Evolutionary conservation across 2,329 filamentous ascomycete species (phyloP), one percentile per base, ranked within the genome.

Genomic region (Penicillium sp.): DNA sequence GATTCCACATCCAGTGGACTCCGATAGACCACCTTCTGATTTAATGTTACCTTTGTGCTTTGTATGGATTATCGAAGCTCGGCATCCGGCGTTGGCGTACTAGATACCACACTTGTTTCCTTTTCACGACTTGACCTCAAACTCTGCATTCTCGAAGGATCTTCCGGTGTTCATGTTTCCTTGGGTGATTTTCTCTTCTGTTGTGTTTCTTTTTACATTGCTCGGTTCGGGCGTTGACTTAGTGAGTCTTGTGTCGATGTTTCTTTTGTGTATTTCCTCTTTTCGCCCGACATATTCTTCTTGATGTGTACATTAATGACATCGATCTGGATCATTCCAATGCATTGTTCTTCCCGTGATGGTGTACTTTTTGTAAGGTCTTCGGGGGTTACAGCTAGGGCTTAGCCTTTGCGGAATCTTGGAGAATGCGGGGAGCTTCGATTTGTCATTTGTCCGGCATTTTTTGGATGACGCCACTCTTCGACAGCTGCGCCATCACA

Each of bases 101-200:
- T 62, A 67, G 68, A 74, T 75, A 74, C 73, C 73, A 74, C 65
- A 55, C 69, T 62, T 57, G 55, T 67, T 62, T 57, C 54, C 60
- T 60, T 30, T 35, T 33, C 51, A 56, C 60, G 25, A 14, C 52
- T 52, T 43, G 37, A 45, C 10, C 45, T 37, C 35, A 14, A 14
- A 37, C 35, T 38, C 38, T 58, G n/a, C 14, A 25, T 19, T 10
- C 16, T 48, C 62, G 28, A 54, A 45, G 58, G 59, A 65, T 65
- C 57, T 62, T 48, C 55, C 48, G 61, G 57, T 60, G 42, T 52
- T 57, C 38, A 61, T 58, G 45, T 53, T 57, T 49, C 49, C 22
- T 46, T 37, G 52, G 52, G 45, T 61, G 55, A 58, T 26, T 59
- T 59, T 65, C 59, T 60, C 52, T 57, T 55, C 59, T 58, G 62